Evolutionary conservation across 345 rosid species (phyloP).

Genomic region (Carallia pectinifolia): DNA sequence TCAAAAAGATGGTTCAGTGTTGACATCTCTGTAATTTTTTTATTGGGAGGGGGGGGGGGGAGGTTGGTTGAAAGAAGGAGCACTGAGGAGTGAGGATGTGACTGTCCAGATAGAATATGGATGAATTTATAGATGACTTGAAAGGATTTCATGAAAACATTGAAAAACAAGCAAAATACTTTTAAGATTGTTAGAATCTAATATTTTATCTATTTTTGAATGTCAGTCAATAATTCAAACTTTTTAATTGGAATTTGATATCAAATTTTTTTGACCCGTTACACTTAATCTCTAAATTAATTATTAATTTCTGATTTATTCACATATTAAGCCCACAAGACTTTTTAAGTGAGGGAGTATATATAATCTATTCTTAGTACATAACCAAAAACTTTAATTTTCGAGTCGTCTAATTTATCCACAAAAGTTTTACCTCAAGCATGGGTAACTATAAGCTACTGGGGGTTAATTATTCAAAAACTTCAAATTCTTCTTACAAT

Average conservation of each 20-base stretch:
- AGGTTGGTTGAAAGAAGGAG: conserved; percentile 4
- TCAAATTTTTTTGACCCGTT: too few relatives aligned
- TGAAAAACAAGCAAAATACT: not conserved
- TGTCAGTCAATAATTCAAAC: too few relatives aligned
- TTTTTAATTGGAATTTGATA: too few relatives aligned
- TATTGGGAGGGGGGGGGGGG: not conserved
- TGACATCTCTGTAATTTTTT: conserved; percentile 36
- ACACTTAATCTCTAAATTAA: too few relatives aligned
- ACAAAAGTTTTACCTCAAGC: too few relatives aligned
- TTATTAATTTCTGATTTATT: too few relatives aligned
- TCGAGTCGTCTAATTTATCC: too few relatives aligned
- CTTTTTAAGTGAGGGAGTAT: too few relatives aligned
- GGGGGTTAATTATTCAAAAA: not conserved
- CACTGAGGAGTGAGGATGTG: conserved; percentile 14
- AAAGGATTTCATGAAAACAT: not conserved
- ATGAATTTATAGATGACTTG: conserved; percentile 17
- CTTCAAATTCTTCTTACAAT: not conserved
- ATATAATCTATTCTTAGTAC: too few relatives aligned
- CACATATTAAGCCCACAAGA: too few relatives aligned
- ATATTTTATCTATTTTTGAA: conserved; percentile 10
- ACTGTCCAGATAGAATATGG: conserved; percentile 6
- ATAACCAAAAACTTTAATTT: too few relatives aligned
- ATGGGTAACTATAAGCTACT: too few relatives aligned
- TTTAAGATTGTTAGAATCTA: not conserved
- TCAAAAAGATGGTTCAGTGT: conserved; percentile 61